phyloP scores from a whole-genome alignment of 306 rosid species.

The Mimosa pudica region DNA sequence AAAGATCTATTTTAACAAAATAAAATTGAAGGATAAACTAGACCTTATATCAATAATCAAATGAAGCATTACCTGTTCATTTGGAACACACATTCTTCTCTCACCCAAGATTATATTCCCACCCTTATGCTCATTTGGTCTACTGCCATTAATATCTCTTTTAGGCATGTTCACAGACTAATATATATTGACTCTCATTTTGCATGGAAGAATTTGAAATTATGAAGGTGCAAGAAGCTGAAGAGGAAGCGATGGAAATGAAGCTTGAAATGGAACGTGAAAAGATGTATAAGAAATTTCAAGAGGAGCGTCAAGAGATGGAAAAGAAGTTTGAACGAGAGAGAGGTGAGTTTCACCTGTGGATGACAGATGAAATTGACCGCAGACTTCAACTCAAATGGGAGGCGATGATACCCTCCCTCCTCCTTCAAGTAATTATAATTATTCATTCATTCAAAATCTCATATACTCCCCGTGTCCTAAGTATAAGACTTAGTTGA shows the following conservation, averaged over 20 bases:
- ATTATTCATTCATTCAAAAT: neutral
- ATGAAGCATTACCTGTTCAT: no score
- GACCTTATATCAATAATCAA: no score
- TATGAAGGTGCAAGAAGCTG: neutral
- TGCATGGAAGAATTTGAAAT: neutral
- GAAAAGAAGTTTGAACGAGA: slow-evolving; percentile 1
- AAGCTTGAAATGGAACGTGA: neutral
- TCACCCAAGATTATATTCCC: no score
- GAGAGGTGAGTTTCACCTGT: neutral
- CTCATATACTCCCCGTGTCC: no score
- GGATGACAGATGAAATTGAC: neutral
- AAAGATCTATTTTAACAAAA: no score
- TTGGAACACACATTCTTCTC: no score
- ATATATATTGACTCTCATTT: neutral
- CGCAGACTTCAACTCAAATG: neutral
- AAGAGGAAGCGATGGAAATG: neutral
- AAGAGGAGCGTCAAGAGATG: neutral
- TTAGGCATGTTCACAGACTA: neutral
- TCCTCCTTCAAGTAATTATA: neutral
- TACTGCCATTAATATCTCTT: neutral
- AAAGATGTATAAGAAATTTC: neutral
- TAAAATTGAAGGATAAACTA: no score
- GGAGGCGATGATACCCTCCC: neutral
- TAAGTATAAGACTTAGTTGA: no score
- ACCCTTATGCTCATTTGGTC: neutral